Base-by-base conservation (phyloP, 768 basidiomycete species). In the Kwoniella mangroviensis region DNA sequence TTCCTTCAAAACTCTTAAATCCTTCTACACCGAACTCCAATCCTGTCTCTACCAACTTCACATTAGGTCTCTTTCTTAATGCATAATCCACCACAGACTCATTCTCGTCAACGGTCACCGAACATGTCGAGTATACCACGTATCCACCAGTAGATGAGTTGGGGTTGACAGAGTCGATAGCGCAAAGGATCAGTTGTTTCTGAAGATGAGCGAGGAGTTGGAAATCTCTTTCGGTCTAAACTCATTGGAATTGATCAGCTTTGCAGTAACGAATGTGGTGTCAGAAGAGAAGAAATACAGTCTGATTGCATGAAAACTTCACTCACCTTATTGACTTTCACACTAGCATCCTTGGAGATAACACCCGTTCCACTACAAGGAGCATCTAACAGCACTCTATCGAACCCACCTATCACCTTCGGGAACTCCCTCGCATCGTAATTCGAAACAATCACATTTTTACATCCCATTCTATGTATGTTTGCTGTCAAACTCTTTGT, bases 281-380 rank as follows among this genome's bases (percentile, higher is more conserved):
- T 1, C 34, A 34, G 9, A 7, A 34, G 6, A 34, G 34, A 34
- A 4, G 34, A 34, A 34, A 28, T 4, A 7, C 6, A 34, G 9
- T 7, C 9, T 34, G 34, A 34, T 34, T 34, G 4, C 9, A 34
- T 34, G 34, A 40, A 10, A 10, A 12, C 26, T 34, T 13, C 59
- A 79, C 86, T 74, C 75, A 94, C 96, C 90, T 99, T 99, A 88
- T 97, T 99, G 76, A 93, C 87, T 85, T 99, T 99, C 72, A 99
- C 97, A 81, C 93, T 94, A 21, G 92, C 87, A 81, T 99, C 97
- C 84, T 99, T 99, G 84, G 90, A 92, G 81, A 99, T 99, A 65
- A 99, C 96, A 70, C 97, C 97, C 2, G 97, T 98, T 41, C 97
- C 97, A 76, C 92, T 93, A 83, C 97, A 99, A 28, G 97, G 97